Evolutionary conservation across 2,329 filamentous ascomycete genomes (phyloP), one percentile per base, ranked within the genome.

Genomic region (Bipolaris gigantea): DNA sequence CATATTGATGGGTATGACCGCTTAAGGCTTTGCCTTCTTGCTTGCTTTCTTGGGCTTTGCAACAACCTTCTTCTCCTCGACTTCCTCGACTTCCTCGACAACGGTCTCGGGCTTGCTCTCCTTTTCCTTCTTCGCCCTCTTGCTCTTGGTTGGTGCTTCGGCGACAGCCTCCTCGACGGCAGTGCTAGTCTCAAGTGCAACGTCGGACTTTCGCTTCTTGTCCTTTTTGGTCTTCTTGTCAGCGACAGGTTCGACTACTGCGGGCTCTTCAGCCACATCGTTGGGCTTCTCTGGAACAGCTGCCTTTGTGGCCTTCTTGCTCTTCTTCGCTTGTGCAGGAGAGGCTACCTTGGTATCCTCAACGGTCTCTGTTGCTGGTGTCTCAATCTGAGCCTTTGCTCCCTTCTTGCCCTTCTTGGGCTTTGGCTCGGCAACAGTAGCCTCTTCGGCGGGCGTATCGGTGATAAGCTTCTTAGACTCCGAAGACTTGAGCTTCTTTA

Each of bases 401-500:
- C 56, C 62, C 59, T 72, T 70, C 59, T 67, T 66, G 19, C 64
- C 54, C 38, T 69, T 67, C 65, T 73, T 73, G 34, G 49, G 59
- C 64, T 74, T 75, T 10, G 64, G 53, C 38, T 56, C 53, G 9
- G 45, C 50, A 5, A 52, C 54, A 0, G 52, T 48, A 9, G 54
- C 56, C 61, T 70, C 55, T 57, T 59, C 63, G 21, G 61, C 59
- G 44, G 63, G 53, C 4, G 61, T 47, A 42, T 73, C 62, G 2
- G 53, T 55, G 9, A 73, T 51, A 35, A 68, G 56, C 46, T 71
- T 60, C 47, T 71, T 62, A 21, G 70, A 56, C 46, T 65, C 63
- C 13, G 50, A 62, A 21, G 65, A 62, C 42, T 70, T 65, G 4
- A 67, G 40, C 16, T 62, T 61, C 32, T 59, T 60, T 11, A 52